Base-by-base conservation (phyloP, 2,329 filamentous ascomycete genomes). In the Intubia oerlemansii region DNA sequence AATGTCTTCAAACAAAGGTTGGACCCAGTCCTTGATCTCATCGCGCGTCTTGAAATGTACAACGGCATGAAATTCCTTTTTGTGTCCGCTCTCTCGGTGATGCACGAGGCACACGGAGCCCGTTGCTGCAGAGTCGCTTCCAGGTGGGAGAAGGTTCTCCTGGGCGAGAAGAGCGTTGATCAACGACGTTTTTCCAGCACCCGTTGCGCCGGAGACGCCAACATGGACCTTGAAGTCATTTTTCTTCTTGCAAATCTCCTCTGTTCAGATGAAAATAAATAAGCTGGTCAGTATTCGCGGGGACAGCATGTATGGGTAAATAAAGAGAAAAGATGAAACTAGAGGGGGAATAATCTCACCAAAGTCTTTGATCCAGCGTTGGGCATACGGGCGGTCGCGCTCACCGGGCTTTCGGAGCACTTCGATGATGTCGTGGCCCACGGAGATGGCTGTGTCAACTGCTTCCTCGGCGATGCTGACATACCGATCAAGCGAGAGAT, bases 111-210 rank as follows among this genome's bases (percentile, higher is more conserved):
- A 36, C 10, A 27, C 27, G 2, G 30, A 15, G 3, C 29, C 27
- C 8, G 34, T 36, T 11, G 34, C 23, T 1, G 34, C 34, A 7
- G 25, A 27, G 11, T 36, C 27, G 14, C 32, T 30, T 18, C 34
- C 34, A 4, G 30, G 32, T 5, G 34, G 34, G 11, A 36, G 20
- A 10, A 34, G 27, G 17, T 36, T 32, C 10, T 30, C 8, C 12
- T n/a, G 11, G 25, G 27, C 30, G 8, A 34, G 24, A n/a, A 36
- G 29, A 4, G 32, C 32, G n/a, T 36, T 36, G n/a, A 36, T 28
- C 3, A 34, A 12, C 1, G 29, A 27, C 4, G 34, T 34, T 24
- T 36, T 36, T 5, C 34, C 32, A 2, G 34, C 34, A 5, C 34
- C 34, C 2, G 34, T 36, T 1, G 5, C 14, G 1, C 34, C 34